Evolutionary conservation across 2,329 filamentous ascomycete species (phyloP).

Genomic region (Simplicillium sp.): DNA sequence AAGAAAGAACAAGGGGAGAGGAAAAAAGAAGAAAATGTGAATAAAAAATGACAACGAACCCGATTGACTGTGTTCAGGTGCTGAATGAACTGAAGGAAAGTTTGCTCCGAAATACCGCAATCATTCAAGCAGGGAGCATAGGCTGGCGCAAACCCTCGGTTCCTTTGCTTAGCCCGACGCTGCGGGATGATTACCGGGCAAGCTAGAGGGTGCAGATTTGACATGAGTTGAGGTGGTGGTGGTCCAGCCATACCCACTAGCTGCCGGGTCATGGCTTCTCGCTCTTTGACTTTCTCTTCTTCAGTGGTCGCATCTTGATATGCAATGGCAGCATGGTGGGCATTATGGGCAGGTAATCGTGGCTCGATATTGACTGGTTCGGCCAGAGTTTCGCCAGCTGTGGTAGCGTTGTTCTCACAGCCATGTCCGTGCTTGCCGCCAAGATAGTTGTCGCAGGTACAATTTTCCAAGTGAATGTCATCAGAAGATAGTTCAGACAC

Average conservation of each 20-base stretch:
- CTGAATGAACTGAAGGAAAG: conserved; percentile 25
- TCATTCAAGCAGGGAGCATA: conserved; percentile 24
- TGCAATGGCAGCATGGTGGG: too few species aligned
- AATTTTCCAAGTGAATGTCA: too few species aligned
- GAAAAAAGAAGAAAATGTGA: neutral
- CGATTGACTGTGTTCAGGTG: conserved; percentile 16
- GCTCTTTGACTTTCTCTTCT: conserved; percentile 8
- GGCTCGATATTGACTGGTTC: too few species aligned
- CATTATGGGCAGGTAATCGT: too few species aligned
- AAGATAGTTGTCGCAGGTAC: neutral
- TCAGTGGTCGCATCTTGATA: neutral
- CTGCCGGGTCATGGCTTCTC: conserved; percentile 9
- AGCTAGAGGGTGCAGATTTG: conserved; percentile 9
- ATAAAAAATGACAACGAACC: conserved; percentile 7
- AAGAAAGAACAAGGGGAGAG: conserved; percentile 5
- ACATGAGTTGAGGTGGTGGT: conserved; percentile 6
- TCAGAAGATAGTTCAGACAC: too few species aligned
- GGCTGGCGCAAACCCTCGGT: conserved; percentile 26
- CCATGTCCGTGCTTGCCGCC: neutral
- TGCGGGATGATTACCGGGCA: conserved; percentile 28
- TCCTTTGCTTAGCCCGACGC: conserved; percentile 21
- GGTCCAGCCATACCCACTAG: conserved; percentile 12
- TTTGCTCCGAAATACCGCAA: conserved; percentile 22
- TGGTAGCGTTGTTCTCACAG: too few species aligned
- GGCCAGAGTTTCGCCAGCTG: too few species aligned